Percentiles rank a stretch among this genome's conserved stretches.
Evolutionary conservation across 768 basidiomycete genomes (phyloP).

Genomic region (Kwoniella sp.): DNA sequence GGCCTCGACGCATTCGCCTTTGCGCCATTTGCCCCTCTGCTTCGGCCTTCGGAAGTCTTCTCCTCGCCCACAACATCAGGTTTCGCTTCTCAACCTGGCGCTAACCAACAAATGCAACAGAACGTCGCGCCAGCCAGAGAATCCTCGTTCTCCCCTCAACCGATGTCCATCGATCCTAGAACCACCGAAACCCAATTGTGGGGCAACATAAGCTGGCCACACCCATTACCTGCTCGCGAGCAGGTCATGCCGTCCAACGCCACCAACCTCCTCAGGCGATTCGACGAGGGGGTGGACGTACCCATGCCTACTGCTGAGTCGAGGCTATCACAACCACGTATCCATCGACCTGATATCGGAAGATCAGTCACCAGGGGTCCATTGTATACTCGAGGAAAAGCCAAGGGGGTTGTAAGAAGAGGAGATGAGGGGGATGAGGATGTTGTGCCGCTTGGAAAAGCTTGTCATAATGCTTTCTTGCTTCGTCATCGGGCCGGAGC

Average conservation of each 20-base stretch:
- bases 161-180: constrained; percentile 37
- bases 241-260: constrained; percentile 10
- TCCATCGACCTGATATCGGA: constrained; percentile 5
- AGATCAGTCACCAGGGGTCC: not conserved
- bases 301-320: constrained; percentile 21
- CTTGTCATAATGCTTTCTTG: constrained; percentile 36
- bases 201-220: constrained; percentile 14
- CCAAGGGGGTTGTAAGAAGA: not conserved
- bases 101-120: not conserved
- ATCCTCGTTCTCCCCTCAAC: constrained; percentile 26
- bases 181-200: constrained; percentile 19
- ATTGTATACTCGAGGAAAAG: not conserved
- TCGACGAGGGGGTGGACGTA: constrained; percentile 6
- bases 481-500: constrained; percentile 17
- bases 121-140: constrained; percentile 1
- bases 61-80: constrained; percentile 9
- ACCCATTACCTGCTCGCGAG: constrained; percentile 16
- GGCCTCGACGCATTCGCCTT: constrained; percentile 15
- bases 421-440: not conserved
- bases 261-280: not conserved
- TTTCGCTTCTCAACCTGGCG: not conserved
- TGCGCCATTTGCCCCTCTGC: constrained; percentile 17
- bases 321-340: not conserved
- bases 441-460: constrained; percentile 31
- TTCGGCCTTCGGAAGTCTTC: constrained; percentile 5